These are phyloP conservation scores for Aspergillus caelatus DNA, from an alignment of 2,329 filamentous ascomycete genomes.

Conservation along the genomic window DNA sequence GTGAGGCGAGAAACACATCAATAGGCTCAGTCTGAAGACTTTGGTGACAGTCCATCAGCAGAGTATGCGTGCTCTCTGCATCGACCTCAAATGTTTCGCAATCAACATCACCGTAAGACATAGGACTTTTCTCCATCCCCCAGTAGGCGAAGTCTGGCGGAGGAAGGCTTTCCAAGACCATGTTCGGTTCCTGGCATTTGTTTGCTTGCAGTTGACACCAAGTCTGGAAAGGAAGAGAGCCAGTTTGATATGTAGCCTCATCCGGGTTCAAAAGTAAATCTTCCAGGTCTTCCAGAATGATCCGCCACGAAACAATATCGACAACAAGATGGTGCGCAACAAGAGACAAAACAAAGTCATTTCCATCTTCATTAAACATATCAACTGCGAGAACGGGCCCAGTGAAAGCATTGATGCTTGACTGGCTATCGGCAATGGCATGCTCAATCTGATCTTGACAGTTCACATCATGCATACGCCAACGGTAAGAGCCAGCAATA, in stretches of 20 bases:
- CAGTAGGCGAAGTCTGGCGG: conserved; percentile 38
- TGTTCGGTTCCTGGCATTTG: conserved; percentile 20
- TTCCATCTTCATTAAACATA: conserved; percentile 40
- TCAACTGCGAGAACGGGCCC: conserved; percentile 47
- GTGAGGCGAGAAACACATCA: conserved; percentile 40
- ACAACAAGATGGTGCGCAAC: conserved; percentile 43
- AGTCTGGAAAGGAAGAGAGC: conserved; percentile 40
- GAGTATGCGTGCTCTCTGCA: conserved; percentile 25
- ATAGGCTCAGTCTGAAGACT: conserved; percentile 39
- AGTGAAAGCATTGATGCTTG: conserved; percentile 37
- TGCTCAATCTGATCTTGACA: conserved; percentile 26
- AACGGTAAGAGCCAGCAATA: conserved; percentile 32
- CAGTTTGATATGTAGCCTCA: conserved; percentile 21
- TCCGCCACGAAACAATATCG: conserved; percentile 45
- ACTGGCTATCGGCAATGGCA: conserved; percentile 34
- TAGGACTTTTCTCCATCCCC: conserved; percentile 33
- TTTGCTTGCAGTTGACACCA: conserved; percentile 40
- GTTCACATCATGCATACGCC: conserved; percentile 23
- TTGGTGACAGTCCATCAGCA: conserved; percentile 37
- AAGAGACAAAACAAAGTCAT: conserved; percentile 35
- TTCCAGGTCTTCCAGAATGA: conserved; percentile 43
- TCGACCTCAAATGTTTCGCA: conserved; percentile 40
- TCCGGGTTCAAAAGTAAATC: conserved; percentile 36
- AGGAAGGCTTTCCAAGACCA: conserved; percentile 27
- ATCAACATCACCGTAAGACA: conserved; percentile 40